Conservation (phyloP, 2,329 filamentous ascomycete genomes). For the Penicillium sp. region DNA sequence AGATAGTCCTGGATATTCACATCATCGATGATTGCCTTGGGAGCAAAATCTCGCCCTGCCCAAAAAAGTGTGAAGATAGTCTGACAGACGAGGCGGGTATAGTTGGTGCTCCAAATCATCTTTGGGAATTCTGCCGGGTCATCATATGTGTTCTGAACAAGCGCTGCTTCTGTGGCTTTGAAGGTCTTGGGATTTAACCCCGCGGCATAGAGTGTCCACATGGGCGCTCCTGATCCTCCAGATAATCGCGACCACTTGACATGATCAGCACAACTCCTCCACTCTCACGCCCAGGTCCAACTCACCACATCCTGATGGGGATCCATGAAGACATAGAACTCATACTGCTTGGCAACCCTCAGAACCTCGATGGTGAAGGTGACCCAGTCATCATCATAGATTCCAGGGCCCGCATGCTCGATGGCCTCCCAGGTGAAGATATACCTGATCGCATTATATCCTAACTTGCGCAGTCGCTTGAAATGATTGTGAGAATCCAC, state of each 20-base stretch:
- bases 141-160: conserved; percentile 92
- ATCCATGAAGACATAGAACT: conserved; percentile 97
- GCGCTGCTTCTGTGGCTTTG: conserved; percentile 78
- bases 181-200: conserved; percentile 86
- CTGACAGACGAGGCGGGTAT: conserved; percentile 78
- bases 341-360: conserved; percentile 79
- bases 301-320: conserved; percentile 91
- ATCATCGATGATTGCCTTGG: conserved; percentile 91
- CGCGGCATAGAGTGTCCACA: conserved; percentile 96
- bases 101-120: conserved; percentile 99
- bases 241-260: conserved; percentile 85
- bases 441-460: conserved; percentile 95
- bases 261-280: conserved; percentile 28
- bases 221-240: conserved; percentile 89
- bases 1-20: conserved; percentile 96
- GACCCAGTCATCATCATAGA: conserved; percentile 92
- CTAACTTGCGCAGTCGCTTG: conserved; percentile 76
- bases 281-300: neutral
- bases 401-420: conserved; percentile 83
- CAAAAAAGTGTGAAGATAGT: conserved; percentile 96
- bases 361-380: conserved; percentile 83
- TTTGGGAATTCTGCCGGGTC: conserved; percentile 85
- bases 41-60: conserved; percentile 83
- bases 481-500: conserved; percentile 86
- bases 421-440: conserved; percentile 99